Base-by-base conservation (phyloP, 2,329 filamentous ascomycete species). In the Ceratocystis huliohia region DNA sequence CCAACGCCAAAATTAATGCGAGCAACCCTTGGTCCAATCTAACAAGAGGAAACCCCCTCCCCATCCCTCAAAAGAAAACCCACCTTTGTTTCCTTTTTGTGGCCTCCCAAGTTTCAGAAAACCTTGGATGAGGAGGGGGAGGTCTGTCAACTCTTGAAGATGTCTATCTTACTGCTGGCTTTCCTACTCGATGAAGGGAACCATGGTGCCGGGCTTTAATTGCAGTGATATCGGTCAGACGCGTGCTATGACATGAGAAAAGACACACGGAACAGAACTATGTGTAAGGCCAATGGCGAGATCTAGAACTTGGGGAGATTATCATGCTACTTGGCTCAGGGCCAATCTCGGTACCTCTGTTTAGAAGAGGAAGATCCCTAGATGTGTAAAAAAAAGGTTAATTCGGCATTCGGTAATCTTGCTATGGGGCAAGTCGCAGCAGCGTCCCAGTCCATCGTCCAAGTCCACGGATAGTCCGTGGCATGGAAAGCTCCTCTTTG, bases 391-490 rank as follows among this genome's bases (percentile, higher is more conserved):
- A 30, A 3, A 57, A 59, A 6, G 15, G 53, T 30, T 13, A 28
- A 53, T n/a, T 59, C 53, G 53, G 53, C 53, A 59, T 59, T 59
- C 53, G 28, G 28, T 25, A 59, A 59, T 59, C 53, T 37, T 25
- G 33, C 33, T 37, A 3, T 37, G 33, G 33, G 10, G 2, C 33
- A 37, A 37, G 33, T 37, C 25, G 28, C 28, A 59, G 4, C 20
- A 57, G 13, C 25, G 48, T n/a, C 17, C 45, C 22, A 56, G 50
- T 56, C 22, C 50, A 56, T 13, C 33, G 45, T 53, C 48, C 22
- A 53, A 53, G 53, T 59, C 28, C 28, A 59, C 28, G 53, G 53
- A 25, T 59, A 59, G 53, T 59, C 53, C 53, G 53, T 59, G 53
- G 28, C 53, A 59, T 59, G 28, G 28, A 17, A 28, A n/a, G 53